Conservation (phyloP, 2,329 filamentous ascomycete genomes). For the Sporothrix phasma region DNA sequence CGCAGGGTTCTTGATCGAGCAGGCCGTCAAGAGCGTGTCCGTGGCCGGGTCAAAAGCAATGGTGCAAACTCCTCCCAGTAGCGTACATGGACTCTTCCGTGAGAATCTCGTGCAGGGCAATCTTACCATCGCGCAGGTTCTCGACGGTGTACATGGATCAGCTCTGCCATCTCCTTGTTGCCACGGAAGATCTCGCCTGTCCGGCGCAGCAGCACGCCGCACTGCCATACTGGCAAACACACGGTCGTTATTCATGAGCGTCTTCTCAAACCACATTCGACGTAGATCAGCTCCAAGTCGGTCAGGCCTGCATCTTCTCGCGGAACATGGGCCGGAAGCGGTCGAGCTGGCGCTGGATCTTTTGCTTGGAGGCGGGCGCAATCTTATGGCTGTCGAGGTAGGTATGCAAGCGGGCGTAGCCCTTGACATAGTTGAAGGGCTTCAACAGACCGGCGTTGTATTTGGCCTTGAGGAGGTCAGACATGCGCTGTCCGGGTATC, state of each 20-base stretch:
- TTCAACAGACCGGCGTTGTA: conserved; percentile 90
- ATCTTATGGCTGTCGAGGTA: conserved; percentile 83
- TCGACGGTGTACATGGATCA: conserved; percentile 91
- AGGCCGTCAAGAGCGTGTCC: conserved; percentile 91
- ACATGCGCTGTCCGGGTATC: conserved; percentile 85
- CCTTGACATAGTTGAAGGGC: conserved; percentile 97
- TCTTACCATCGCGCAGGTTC: conserved; percentile 80
- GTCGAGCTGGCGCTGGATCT: conserved; percentile 84
- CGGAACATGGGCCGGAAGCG: conserved; percentile 92
- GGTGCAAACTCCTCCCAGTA: conserved; percentile 98
- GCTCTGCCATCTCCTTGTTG: conserved; percentile 97
- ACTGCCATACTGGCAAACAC: conserved; percentile 99
- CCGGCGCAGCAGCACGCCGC: conserved; percentile 86
- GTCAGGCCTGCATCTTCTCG: conserved; percentile 89
- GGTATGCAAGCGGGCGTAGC: conserved; percentile 77
- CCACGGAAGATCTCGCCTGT: conserved; percentile 96
- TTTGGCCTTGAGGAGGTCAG: conserved; percentile 86
- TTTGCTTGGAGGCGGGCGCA: conserved; percentile 70
- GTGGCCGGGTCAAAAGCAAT: conserved; percentile 93
- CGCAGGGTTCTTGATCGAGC: conserved; percentile 76
- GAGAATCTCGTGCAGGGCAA: conserved; percentile 90
- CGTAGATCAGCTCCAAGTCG: conserved; percentile 86
- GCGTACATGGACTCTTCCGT: conserved; percentile 85
- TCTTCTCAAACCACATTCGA: conserved; percentile 99
- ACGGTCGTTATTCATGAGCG: conserved; percentile 93